Base-by-base conservation (phyloP, 495 filamentous ascomycete species). In the Aspergillus cavernicola region DNA sequence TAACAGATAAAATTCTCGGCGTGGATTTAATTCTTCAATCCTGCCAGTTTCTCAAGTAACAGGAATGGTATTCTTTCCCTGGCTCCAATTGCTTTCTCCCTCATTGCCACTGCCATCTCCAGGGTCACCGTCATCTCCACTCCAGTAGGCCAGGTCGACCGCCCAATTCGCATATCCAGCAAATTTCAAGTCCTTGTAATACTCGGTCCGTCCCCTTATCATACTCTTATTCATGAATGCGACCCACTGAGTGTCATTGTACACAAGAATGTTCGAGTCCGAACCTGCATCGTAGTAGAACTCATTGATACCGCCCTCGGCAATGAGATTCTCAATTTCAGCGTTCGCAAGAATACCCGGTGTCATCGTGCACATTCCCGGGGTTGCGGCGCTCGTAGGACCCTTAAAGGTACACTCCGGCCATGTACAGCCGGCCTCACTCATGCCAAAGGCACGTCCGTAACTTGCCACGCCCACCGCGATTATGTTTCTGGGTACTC, bases 141-240 rank as follows among this genome's bases (percentile, higher is more conserved):
- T 53, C 50, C 50, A 53, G 9, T 47, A 19, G 1, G 42, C 28
- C 33, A 77, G 50, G 43, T 76, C 72, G 39, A 58, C 56, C 26
- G 75, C 75, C 74, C 74, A 78, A 37, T 77, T 69, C 7, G 26
- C 57, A 3, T 60, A 70, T 8, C 74, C 74, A 3, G 28, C 58
- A 24, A 77, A 65, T 20, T 66, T 63, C 19, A 53, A 36, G 1
- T 5, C n/a, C 40, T 56, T 28, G 44, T 73, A 78, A 4, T 53
- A 26, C 0, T 32, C 20, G 1, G 39, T 31, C 5, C 64, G 64
- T 0, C 8, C 15, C 0, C 12, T 15, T 55, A 69, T 71, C 35
- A 37, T 70, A 9, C 33, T 37, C 23, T 58, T 29, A 37, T 52
- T 53, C 74, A 78, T 77, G 46, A 68, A 79, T 0, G 63, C 58